Evolutionary conservation across 148 eudicot genomes (phyloP).

Genomic region (Camellia lanceoleosa): DNA sequence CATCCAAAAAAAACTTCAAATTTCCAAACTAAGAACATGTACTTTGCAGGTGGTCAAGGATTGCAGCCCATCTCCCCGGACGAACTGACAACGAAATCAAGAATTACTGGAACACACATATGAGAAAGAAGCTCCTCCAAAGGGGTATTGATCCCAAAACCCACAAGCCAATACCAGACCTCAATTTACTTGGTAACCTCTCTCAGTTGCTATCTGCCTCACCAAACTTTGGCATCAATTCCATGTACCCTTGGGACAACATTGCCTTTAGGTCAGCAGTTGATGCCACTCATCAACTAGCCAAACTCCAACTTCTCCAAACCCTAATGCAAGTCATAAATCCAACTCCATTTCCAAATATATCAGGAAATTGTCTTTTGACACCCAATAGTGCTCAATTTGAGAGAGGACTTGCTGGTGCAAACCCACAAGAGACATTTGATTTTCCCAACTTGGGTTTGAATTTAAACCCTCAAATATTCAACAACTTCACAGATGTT

Average conservation of each 20-base stretch:
- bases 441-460: background rate
- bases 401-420: constrained; percentile 4
- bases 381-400: background rate
- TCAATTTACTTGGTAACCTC: constrained; percentile 38
- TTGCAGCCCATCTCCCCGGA: constrained; percentile 58
- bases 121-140: constrained; percentile 49
- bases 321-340: constrained; percentile 43
- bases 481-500: constrained; percentile 4
- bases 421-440: background rate
- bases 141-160: constrained; percentile 60
- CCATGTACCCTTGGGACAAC: constrained; percentile 30
- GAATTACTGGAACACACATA: constrained; percentile 65
- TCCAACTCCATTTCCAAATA: constrained; percentile 21
- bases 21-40: background rate
- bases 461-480: background rate
- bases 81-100: constrained; percentile 71
- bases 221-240: constrained; percentile 21
- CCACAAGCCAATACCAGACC: constrained; percentile 47
- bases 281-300: constrained; percentile 29
- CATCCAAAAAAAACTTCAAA: background rate
- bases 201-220: constrained; percentile 41
- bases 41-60: constrained; percentile 51
- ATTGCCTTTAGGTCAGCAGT: constrained; percentile 31
- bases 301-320: constrained; percentile 55
- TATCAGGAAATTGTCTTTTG: background rate